Percentiles rank a stretch among this genome's conserved stretches.
Conservation (phyloP, 208 protist species). For the Leishmania amazonensis region DNA sequence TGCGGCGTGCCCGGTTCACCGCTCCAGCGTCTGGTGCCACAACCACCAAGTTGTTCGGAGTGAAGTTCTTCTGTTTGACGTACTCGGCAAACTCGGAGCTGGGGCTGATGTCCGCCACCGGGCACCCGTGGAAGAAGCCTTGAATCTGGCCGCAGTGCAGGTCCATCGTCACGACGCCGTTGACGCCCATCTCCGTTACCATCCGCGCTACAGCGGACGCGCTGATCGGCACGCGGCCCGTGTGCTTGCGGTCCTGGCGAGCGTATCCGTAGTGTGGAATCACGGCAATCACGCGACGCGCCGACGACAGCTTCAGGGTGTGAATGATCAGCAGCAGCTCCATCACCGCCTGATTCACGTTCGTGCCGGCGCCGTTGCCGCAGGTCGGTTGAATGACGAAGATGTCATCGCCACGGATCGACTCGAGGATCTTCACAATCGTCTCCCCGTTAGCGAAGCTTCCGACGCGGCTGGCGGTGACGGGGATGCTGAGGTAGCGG, state of each 20-base stretch:
- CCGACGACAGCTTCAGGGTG: slow-evolving; percentile 91
- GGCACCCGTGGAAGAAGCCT: slow-evolving; percentile 95
- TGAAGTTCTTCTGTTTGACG: slow-evolving; percentile 74
- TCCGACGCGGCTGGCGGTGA: slow-evolving; percentile 73
- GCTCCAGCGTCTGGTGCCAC: slow-evolving; percentile 97
- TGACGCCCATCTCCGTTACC: slow-evolving; percentile 90
- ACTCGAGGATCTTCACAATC: slow-evolving; percentile 86
- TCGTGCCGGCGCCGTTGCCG: slow-evolving; percentile 66
- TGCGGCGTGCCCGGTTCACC: slow-evolving; percentile 90
- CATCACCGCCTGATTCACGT: slow-evolving; percentile 95
- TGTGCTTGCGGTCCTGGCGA: slow-evolving; percentile 97
- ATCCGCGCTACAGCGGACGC: slow-evolving; percentile 94
- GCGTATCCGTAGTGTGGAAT: slow-evolving; percentile 97
- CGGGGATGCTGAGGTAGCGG: slow-evolving; percentile 66
- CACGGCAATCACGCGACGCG: slow-evolving; percentile 91
- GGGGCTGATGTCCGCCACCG: slow-evolving; percentile 92
- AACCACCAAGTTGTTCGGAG: slow-evolving; percentile 83
- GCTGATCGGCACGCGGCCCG: slow-evolving; percentile 95
- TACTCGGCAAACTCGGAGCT: slow-evolving; percentile 89
- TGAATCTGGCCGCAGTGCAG: slow-evolving; percentile 96
- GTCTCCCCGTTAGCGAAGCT: slow-evolving; percentile 90
- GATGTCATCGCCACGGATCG: slow-evolving; percentile 93
- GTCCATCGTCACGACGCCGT: slow-evolving; percentile 94
- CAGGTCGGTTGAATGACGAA: slow-evolving; percentile 97
- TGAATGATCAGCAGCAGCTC: slow-evolving; percentile 95